Evolutionary conservation across 768 basidiomycete species (phyloP), one percentile per base, ranked within the genome.

Genomic region (Lactarius vividus): DNA sequence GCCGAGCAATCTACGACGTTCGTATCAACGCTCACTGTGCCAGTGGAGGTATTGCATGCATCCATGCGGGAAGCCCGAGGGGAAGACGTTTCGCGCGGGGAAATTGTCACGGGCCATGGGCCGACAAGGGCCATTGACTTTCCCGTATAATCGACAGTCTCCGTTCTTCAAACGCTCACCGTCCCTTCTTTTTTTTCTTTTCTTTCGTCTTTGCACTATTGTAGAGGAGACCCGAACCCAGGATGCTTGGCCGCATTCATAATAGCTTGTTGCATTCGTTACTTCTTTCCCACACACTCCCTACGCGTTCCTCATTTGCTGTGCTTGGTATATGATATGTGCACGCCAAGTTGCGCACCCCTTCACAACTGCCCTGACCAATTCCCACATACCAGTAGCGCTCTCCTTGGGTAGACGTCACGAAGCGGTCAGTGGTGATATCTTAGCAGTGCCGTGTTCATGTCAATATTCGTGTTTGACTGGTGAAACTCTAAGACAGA

Each of bases 21-120:
- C 5, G 42, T 35, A 7, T 60, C 60, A 35, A 62, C 65, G 0
- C 39, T 66, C 2, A 66, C 65, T 20, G 18, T 62, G 9, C 65
- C 60, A 35, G 16, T 37, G 8, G 61, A 58, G n/a, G 39, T 20
- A 11, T 33, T 23, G 10, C 46, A 61, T 35, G 42, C 46, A 1
- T 40, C 11, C 29, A 59, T 44, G 15, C 35, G 55, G 35, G 64
- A 61, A 5, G 49, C 26, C 28, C 42, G 44, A 31, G 28, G 35
- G 18, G 42, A 16, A 18, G 31, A 20, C 16, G 13, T 10, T n/a
- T 4, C 33, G 20, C 54, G 53, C 26, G 26, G 29, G n/a, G 54
- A 29, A 26, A 15, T 23, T n/a, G 8, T 23, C 7, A 4, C 23
- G 23, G n/a, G 4, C 7, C 40, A 11, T 29, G n/a, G 23, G 28